Percentiles rank a stretch among this genome's conserved stretches.
Evolutionary conservation across 768 basidiomycete species (phyloP).

Genomic region (Leccinum barrowsii): DNA sequence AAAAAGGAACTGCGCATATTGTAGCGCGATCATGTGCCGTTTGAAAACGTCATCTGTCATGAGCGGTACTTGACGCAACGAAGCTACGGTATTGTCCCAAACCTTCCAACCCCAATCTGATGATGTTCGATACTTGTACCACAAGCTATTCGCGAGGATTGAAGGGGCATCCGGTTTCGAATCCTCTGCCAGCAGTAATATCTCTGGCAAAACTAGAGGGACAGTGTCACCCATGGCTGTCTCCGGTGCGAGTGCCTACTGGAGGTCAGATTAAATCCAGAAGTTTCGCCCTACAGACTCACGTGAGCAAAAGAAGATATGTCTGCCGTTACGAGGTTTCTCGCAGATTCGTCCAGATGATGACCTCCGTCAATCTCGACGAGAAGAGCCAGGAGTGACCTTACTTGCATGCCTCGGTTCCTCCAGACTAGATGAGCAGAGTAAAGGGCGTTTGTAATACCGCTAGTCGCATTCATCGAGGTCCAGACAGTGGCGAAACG

Average conservation of each 20-base stretch:
- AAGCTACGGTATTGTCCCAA: slow-evolving; percentile 80
- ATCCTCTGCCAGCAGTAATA: slow-evolving; percentile 61
- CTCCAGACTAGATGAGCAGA: slow-evolving; percentile 62
- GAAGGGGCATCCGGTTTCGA: slow-evolving; percentile 58
- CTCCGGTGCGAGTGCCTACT: slow-evolving; percentile 41
- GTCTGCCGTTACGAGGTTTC: slow-evolving; percentile 60
- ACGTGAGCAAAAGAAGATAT: slow-evolving; percentile 61
- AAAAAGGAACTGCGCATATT: slow-evolving; percentile 68
- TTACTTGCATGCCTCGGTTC: slow-evolving; percentile 60
- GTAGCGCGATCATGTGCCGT: slow-evolving; percentile 52
- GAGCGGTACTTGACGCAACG: slow-evolving; percentile 62
- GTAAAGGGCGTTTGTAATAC: slow-evolving; percentile 58
- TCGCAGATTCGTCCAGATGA: slow-evolving; percentile 51
- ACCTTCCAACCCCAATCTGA: slow-evolving; percentile 77
- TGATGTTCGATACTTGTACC: slow-evolving; percentile 78
- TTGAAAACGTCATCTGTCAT: slow-evolving; percentile 47
- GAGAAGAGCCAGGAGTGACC: slow-evolving; percentile 58
- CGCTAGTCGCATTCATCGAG: slow-evolving; percentile 62
- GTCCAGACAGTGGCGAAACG: slow-evolving; percentile 73
- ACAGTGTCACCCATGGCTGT: slow-evolving; percentile 32
- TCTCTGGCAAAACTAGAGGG: slow-evolving; percentile 52
- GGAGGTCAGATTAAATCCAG: not conserved
- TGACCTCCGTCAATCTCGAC: slow-evolving; percentile 61
- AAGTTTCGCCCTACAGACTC: slow-evolving; percentile 16
- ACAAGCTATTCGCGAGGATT: slow-evolving; percentile 69